Evolutionary conservation across 1,284 basidiomycete genomes (phyloP).

Genomic region (Ganoderma boninense): DNA sequence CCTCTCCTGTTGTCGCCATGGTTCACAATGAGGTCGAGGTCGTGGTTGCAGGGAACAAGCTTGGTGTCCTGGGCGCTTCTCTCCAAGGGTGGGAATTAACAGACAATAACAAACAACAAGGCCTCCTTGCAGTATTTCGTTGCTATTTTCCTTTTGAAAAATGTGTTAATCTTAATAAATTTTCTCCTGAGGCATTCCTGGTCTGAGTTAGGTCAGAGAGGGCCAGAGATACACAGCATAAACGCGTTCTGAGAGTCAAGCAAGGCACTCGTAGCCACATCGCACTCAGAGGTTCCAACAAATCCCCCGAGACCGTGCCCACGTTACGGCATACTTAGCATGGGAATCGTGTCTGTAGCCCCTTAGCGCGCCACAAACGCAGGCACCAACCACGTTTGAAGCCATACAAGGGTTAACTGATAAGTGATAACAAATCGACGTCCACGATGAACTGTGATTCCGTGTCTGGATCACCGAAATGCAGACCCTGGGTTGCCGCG

Average conservation of each 20-base stretch:
- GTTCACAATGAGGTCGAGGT: background rate
- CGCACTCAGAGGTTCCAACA: background rate
- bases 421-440: background rate
- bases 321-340: background rate
- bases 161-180: no score
- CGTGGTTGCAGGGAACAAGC: slow-evolving; percentile 9
- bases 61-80: background rate
- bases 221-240: no score
- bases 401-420: background rate
- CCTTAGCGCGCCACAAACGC: background rate
- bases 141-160: no score
- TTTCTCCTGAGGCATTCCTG: no score
- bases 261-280: background rate
- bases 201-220: background rate
- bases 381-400: background rate
- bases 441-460: background rate
- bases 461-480: background rate
- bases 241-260: background rate
- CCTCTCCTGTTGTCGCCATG: slow-evolving; percentile 35
- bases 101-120: background rate
- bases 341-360: background rate
- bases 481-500: background rate
- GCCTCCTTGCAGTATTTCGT: background rate
- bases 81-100: background rate
- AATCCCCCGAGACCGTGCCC: background rate